These are phyloP conservation scores for Flaveria bidentis DNA, from an alignment of 129 eudicot genomes.

Conservation along the genomic window DNA sequence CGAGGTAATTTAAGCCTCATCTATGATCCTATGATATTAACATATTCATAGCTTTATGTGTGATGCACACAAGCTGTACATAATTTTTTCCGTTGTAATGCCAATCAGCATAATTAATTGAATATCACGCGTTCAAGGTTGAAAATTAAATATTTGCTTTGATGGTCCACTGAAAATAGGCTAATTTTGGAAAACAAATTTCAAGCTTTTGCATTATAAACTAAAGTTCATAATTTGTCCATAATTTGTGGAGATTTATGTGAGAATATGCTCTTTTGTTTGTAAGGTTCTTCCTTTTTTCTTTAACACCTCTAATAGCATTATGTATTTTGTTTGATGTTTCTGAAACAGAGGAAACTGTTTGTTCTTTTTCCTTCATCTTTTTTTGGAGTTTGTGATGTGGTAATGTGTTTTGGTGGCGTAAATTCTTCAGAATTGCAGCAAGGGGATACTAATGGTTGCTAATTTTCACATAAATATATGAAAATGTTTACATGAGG, in stretches of 20 bases:
- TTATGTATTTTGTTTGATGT: not conserved
- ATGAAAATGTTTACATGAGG: conserved; percentile 18
- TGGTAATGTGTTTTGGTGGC: not conserved
- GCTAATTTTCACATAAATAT: not conserved
- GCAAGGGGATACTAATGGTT: not conserved
- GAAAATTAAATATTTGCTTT: not conserved
- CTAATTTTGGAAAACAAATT: not conserved
- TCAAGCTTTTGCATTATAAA: conserved; percentile 3
- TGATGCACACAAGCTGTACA: conserved; percentile 7
- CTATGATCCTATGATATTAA: conserved; percentile 3
- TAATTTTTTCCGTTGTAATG: not conserved
- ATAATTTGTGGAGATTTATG: not conserved
- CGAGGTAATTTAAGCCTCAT: conserved; percentile 47
- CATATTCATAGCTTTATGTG: not conserved
- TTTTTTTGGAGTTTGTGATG: not conserved
- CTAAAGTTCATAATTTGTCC: not conserved
- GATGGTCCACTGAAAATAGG: not conserved
- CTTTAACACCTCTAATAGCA: not conserved
- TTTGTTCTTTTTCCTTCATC: not conserved
- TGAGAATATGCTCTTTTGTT: not conserved
- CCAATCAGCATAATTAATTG: not conserved
- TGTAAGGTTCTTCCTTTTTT: not conserved
- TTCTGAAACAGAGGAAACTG: not conserved
- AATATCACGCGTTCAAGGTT: conserved; percentile 13
- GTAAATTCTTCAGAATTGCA: not conserved